Evolutionary conservation across 345 rosid genomes (phyloP), one percentile per base, ranked within the genome.

Genomic region (Passiflora organensis): DNA sequence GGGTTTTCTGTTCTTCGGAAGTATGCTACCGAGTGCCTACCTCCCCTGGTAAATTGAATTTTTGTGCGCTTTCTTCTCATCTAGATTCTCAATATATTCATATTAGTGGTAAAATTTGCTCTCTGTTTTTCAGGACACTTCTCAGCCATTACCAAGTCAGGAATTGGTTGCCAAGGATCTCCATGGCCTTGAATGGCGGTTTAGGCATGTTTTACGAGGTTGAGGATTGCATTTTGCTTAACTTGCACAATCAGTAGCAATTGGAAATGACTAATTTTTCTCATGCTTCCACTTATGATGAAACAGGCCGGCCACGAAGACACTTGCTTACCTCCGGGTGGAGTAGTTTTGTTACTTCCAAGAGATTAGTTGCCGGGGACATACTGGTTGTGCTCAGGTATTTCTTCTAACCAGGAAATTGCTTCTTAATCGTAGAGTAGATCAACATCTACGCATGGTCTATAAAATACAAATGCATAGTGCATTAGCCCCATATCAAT

Each of bases 191-290:
- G 87, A 86, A 52, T 93, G 99, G 99, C 87, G 81, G 60, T 93
- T 93, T 64, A 89, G 82, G 79, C 99, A 93, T 74, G 84, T 93
- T 34, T 88, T 79, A 56, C 78, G 99, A 80, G 99, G 99, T 93
- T 47, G 43, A 48, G 9, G 32, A 23, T n/a, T 11, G 2, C 5
- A 19, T 6, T 28, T 4, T 19, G 46, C 23, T 32, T n/a, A n/a
- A n/a, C n/a, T n/a, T n/a, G n/a, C n/a, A n/a, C n/a, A n/a, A n/a
- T n/a, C n/a, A n/a, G n/a, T n/a, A n/a, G n/a, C n/a, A n/a, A n/a
- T n/a, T n/a, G n/a, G n/a, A n/a, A 23, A 17, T 11, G 36, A 18
- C 12, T n/a, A 34, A 21, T 20, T 6, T 18, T 38, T 32, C 14
- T 47, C 20, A 17, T 38, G 2, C 2, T 3, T n/a, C n/a, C n/a